These are phyloP conservation scores for Aspergillus fumigatus DNA, from an alignment of 2,329 filamentous ascomycete species.

Conservation along the genomic window DNA sequence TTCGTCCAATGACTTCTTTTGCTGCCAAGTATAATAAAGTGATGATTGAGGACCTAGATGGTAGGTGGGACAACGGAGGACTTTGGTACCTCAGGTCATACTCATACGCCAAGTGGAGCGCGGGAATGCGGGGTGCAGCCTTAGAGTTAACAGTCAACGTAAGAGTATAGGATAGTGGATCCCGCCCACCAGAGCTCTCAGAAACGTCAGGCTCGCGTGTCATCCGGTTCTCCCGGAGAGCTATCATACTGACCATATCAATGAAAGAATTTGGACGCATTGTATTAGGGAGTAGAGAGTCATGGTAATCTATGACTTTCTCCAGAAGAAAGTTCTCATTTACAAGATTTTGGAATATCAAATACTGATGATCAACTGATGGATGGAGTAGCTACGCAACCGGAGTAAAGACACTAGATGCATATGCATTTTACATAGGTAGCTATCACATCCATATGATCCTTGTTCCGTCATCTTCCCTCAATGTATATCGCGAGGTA, in stretches of 20 bases:
- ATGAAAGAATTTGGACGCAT: neutral
- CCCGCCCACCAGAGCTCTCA: slow-evolving; percentile 10
- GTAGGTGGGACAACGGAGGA: no score
- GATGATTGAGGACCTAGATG: neutral
- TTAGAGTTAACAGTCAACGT: slow-evolving; percentile 15
- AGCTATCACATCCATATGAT: neutral
- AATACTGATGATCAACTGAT: neutral
- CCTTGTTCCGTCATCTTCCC: neutral
- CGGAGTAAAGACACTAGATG: neutral
- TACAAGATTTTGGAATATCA: neutral
- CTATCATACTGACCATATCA: neutral
- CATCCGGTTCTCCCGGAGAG: neutral
- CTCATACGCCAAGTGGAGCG: slow-evolving; percentile 1
- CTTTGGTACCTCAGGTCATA: neutral
- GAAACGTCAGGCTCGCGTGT: slow-evolving; percentile 2
- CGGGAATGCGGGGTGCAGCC: slow-evolving; percentile 36
- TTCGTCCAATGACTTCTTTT: neutral
- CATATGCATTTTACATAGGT: neutral
- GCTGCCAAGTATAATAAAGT: neutral
- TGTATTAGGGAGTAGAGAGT: neutral
- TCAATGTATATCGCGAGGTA: neutral
- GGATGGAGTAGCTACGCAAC: neutral
- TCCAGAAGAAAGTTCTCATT: no score
- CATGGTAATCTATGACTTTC: neutral
- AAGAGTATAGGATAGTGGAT: neutral